Percentiles rank a stretch among this genome's conserved stretches.
Conservation (phyloP, 768 basidiomycete species). For the Daedaleopsis nitida region DNA sequence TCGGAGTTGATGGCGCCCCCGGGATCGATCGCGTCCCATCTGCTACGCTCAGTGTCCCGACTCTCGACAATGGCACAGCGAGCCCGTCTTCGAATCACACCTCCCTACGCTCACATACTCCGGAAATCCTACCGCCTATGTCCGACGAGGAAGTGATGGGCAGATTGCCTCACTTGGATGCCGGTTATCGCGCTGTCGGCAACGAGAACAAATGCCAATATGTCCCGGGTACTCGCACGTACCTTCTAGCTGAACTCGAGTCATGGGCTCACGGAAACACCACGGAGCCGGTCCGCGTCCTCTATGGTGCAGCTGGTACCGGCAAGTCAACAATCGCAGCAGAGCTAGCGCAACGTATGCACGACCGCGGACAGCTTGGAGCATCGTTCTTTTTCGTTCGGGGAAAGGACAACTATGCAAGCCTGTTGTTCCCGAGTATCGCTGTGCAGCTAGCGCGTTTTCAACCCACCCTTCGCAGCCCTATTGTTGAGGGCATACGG, state of each 20-base stretch:
- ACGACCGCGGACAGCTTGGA: constrained; percentile 4
- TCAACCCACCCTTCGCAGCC: not conserved
- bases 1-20: too few relatives aligned
- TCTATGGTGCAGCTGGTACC: constrained; percentile 13
- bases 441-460: constrained; percentile 8
- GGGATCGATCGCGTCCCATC: too few relatives aligned
- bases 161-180: not conserved
- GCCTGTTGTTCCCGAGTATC: constrained; percentile 15
- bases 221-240: constrained; percentile 10
- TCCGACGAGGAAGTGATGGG: not conserved
- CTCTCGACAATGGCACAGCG: not conserved
- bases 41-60: too few relatives aligned
- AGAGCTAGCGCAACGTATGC: constrained; percentile 5
- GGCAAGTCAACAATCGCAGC: constrained; percentile 23
- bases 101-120: too few relatives aligned
- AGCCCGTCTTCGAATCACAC: not conserved
- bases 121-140: not conserved
- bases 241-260: not conserved
- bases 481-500: not conserved
- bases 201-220: not conserved
- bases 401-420: not conserved
- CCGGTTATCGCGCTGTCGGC: not conserved
- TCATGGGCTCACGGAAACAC: constrained; percentile 4
- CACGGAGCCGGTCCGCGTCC: constrained; percentile 5
- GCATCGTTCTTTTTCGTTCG: constrained; percentile 19